Percentiles rank a stretch among this genome's conserved stretches.
Evolutionary conservation across 2,329 filamentous ascomycete genomes (phyloP).

Genomic region (Dactylellina sp.): DNA sequence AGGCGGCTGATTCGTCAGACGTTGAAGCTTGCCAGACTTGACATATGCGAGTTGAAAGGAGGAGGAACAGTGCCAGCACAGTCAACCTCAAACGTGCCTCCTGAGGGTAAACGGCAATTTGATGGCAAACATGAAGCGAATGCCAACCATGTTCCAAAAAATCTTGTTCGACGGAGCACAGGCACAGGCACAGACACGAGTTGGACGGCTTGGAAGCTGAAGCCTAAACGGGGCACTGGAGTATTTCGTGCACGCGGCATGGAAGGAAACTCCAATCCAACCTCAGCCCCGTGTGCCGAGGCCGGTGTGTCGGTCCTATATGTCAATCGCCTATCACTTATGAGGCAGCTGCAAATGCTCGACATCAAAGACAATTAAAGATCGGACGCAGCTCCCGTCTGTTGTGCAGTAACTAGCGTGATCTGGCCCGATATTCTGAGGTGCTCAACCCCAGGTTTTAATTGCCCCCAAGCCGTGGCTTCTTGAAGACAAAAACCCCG

Average conservation of each 20-base stretch:
- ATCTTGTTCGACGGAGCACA: conserved; percentile 32
- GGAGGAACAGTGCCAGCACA: not conserved
- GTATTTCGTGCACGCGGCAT: not conserved
- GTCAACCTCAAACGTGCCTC: not conserved
- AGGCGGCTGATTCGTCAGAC: conserved; percentile 19
- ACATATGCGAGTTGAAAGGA: conserved; percentile 25
- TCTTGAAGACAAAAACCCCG: conserved; percentile 3
- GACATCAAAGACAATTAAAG: conserved; percentile 33
- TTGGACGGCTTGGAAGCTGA: not conserved
- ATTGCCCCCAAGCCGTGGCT: conserved; percentile 3
- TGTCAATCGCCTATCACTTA: conserved; percentile 42
- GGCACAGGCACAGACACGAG: not conserved
- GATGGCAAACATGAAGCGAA: conserved; percentile 10
- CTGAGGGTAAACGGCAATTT: not conserved
- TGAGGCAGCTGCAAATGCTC: conserved; percentile 44
- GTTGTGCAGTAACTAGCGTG: conserved; percentile 13
- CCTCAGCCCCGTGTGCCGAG: not conserved
- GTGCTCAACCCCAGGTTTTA: conserved; percentile 33
- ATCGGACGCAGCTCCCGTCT: conserved; percentile 22
- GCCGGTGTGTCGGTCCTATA: conserved; percentile 13
- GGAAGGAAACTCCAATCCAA: not conserved
- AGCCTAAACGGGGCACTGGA: conserved; percentile 9
- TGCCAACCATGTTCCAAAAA: conserved; percentile 4
- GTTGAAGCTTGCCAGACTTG: conserved; percentile 9
- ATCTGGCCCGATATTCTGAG: conserved; percentile 25